These are phyloP conservation scores for Drechmeria coniospora DNA, from an alignment of 2,329 filamentous ascomycete species.

Conservation along the genomic window DNA sequence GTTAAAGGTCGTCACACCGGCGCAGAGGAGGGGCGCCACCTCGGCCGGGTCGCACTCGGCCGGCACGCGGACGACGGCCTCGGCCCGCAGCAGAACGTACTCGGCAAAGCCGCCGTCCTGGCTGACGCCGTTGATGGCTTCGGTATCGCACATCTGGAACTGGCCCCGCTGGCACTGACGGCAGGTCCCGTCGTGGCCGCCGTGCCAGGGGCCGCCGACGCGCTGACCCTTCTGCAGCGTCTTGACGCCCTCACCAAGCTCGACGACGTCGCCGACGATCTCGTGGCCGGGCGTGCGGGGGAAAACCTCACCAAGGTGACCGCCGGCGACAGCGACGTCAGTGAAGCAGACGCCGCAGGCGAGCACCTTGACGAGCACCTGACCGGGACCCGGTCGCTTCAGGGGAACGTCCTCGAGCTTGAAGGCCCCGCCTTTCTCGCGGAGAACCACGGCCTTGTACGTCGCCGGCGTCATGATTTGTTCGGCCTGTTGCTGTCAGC, in stretches of 20 bases:
- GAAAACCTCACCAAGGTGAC: conserved; percentile 37
- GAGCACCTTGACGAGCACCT: conserved; percentile 55
- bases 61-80: conserved; percentile 44
- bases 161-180: conserved; percentile 44
- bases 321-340: conserved; percentile 33
- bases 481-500: too few relatives aligned
- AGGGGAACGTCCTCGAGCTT: conserved; percentile 44
- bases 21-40: conserved; percentile 46
- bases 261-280: conserved; percentile 48
- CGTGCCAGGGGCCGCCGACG: conserved; percentile 35
- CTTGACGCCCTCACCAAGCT: conserved; percentile 38
- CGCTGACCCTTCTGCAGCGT: conserved; percentile 45
- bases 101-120: conserved; percentile 53
- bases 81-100: conserved; percentile 43
- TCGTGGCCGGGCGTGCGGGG: conserved; percentile 57
- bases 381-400: conserved; percentile 34
- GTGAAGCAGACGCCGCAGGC: conserved; percentile 60
- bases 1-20: conserved; percentile 50
- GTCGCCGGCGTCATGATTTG: too few relatives aligned
- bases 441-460: conserved; percentile 50
- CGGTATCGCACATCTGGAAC: conserved; percentile 55
- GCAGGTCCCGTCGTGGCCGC: conserved; percentile 46
- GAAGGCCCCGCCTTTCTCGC: conserved; percentile 34
- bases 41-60: conserved; percentile 33
- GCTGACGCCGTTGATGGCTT: conserved; percentile 47